Conservation (phyloP, 2,329 filamentous ascomycete genomes). For the Colletotrichum salicis region DNA sequence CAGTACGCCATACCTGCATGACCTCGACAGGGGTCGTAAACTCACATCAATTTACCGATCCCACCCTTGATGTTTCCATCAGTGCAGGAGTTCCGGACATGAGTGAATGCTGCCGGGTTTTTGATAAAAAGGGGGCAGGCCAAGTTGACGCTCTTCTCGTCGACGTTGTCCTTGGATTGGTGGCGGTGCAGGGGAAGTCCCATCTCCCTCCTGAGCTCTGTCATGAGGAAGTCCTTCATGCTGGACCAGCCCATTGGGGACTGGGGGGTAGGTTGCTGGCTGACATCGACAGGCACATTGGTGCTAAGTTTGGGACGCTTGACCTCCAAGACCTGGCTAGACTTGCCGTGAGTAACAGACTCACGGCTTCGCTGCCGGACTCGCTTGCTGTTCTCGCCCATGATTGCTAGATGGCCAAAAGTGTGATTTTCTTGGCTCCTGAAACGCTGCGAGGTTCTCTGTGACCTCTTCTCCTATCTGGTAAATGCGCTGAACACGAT, state of each 20-base stretch:
- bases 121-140: conserved; percentile 33
- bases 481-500: conserved; percentile 26
- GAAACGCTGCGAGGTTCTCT: conserved; percentile 25
- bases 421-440: background rate
- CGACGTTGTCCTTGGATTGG: conserved; percentile 18
- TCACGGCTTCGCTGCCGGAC: conserved; percentile 34
- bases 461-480: conserved; percentile 27
- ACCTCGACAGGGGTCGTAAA: background rate
- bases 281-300: conserved; percentile 23
- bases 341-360: conserved; percentile 14
- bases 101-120: conserved; percentile 28
- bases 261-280: conserved; percentile 24
- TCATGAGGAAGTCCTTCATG: conserved; percentile 34
- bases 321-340: conserved; percentile 8
- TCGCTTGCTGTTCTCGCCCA: conserved; percentile 33
- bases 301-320: conserved; percentile 30
- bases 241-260: conserved; percentile 20
- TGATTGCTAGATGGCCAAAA: conserved; percentile 12
- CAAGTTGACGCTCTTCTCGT: conserved; percentile 33
- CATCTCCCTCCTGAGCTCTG: conserved; percentile 31
- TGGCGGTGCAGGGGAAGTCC: conserved; percentile 17
- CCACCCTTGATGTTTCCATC: conserved; percentile 34
- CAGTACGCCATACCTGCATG: background rate
- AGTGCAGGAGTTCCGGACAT: conserved; percentile 30
- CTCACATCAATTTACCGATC: conserved; percentile 34